Evolutionary conservation across 495 filamentous ascomycete genomes (phyloP).

Genomic region (Clohesyomyces aquaticus): DNA sequence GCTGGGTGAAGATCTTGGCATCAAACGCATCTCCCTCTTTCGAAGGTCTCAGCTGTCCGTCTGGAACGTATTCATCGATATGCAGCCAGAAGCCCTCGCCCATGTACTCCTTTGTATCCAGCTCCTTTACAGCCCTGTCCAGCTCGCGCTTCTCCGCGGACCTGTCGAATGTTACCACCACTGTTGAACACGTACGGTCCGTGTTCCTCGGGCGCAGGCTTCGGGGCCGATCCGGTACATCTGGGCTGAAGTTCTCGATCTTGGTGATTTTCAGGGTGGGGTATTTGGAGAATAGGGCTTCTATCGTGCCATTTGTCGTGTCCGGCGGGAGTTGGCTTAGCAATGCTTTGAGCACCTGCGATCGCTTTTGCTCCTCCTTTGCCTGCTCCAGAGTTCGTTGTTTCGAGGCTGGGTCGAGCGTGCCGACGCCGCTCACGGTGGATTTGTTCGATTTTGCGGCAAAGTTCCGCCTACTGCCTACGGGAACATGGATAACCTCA

Average conservation of each 20-base stretch:
- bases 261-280: constrained; percentile 10
- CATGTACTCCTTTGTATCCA: constrained; percentile 28
- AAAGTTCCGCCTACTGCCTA: neutral
- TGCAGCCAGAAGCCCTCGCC: constrained; percentile 19
- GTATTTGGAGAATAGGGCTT: constrained; percentile 15
- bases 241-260: constrained; percentile 10
- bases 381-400: neutral
- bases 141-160: neutral
- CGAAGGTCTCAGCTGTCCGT: neutral
- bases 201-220: neutral
- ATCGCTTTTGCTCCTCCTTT: neutral
- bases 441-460: neutral
- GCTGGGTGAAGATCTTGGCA: constrained; percentile 16
- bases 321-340: constrained; percentile 16
- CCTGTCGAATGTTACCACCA: constrained; percentile 17
- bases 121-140: constrained; percentile 2
- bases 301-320: neutral
- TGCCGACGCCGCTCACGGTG: neutral
- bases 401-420: neutral
- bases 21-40: constrained; percentile 4
- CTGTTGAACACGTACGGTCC: neutral
- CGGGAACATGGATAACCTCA: neutral
- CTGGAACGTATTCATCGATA: constrained; percentile 18
- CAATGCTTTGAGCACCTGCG: neutral
- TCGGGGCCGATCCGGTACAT: neutral